Evolutionary conservation across 345 rosid genomes (phyloP).

Genomic region (Litchi chinensis): DNA sequence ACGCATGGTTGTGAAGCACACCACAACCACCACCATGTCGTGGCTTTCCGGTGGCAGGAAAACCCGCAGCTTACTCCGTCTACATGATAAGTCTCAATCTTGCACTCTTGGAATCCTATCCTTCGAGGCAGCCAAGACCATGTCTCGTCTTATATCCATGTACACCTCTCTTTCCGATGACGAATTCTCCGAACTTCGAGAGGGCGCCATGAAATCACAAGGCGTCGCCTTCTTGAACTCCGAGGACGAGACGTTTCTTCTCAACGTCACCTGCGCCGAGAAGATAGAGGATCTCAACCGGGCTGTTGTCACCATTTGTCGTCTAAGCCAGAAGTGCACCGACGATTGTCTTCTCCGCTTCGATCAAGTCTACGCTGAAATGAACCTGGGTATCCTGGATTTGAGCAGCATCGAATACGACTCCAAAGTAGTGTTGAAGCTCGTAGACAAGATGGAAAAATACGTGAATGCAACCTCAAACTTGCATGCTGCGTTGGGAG

Average conservation of each 20-base stretch:
- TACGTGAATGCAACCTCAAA: conserved; percentile 31
- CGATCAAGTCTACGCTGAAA: conserved; percentile 28
- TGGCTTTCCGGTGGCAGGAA: conserved; percentile 20
- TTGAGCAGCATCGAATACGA: conserved; percentile 18
- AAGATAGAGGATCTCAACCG: conserved; percentile 47
- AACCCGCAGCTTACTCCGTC: conserved; percentile 12
- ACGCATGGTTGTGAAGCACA: conserved; percentile 16
- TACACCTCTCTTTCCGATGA: conserved; percentile 38
- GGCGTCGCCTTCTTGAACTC: conserved; percentile 48
- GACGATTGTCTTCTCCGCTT: conserved; percentile 26
- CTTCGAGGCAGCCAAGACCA: conserved; percentile 50
- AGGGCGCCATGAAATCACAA: conserved; percentile 31
- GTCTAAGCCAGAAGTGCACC: conserved; percentile 39
- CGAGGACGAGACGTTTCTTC: conserved; percentile 35
- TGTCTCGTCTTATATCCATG: conserved; percentile 47
- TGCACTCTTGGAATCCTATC: conserved; percentile 44
- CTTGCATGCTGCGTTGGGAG: conserved; percentile 29
- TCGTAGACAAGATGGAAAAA: conserved; percentile 44
- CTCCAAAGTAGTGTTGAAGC: conserved; percentile 25
- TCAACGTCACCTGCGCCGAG: conserved; percentile 43
- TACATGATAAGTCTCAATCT: conserved; percentile 18
- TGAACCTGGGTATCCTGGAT: conserved; percentile 33
- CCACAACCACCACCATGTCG: conserved; percentile 20
- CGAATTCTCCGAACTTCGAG: conserved; percentile 33
- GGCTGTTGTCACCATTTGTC: conserved; percentile 30